phyloP scores from a whole-genome alignment of 805 yeast species.

The Yarrowia yakushimensis region DNA sequence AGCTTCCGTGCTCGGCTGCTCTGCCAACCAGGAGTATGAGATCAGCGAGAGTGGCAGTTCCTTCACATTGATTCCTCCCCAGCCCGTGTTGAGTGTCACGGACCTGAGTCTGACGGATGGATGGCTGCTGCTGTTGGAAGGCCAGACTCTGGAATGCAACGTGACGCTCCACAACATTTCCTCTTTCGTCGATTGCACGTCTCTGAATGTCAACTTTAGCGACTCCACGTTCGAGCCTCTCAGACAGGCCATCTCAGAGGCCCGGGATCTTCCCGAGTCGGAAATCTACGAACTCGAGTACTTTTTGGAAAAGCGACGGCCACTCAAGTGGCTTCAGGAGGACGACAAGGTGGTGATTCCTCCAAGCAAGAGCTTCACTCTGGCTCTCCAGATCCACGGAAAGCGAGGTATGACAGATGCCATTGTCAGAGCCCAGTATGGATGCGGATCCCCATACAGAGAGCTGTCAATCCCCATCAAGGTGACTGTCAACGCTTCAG shows the following conservation, averaged over 20 bases:
- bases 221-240: constrained; percentile 72
- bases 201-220: constrained; percentile 57
- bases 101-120: constrained; percentile 55
- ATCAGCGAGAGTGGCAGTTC: not conserved
- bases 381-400: constrained; percentile 61
- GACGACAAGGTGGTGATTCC: constrained; percentile 26
- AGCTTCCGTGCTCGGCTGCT: constrained; percentile 25
- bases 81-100: constrained; percentile 58
- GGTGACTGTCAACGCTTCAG: constrained; percentile 65
- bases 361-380: constrained; percentile 43
- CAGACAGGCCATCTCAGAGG: constrained; percentile 48
- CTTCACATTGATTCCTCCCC: constrained; percentile 44
- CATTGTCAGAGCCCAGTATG: constrained; percentile 62
- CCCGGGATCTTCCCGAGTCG: constrained; percentile 48
- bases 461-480: constrained; percentile 64
- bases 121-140: constrained; percentile 75
- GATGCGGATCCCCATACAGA: constrained; percentile 46
- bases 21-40: not conserved
- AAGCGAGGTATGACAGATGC: constrained; percentile 71
- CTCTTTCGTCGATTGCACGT: constrained; percentile 54
- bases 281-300: constrained; percentile 77
- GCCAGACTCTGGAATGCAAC: constrained; percentile 55
- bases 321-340: constrained; percentile 45
- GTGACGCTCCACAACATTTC: constrained; percentile 52
- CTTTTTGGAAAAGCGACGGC: constrained; percentile 54